A percentile compares a stretch with the other conserved stretches of the same genome.
Conservation (phyloP, 2,329 filamentous ascomycete species). For the Capronia americana region DNA sequence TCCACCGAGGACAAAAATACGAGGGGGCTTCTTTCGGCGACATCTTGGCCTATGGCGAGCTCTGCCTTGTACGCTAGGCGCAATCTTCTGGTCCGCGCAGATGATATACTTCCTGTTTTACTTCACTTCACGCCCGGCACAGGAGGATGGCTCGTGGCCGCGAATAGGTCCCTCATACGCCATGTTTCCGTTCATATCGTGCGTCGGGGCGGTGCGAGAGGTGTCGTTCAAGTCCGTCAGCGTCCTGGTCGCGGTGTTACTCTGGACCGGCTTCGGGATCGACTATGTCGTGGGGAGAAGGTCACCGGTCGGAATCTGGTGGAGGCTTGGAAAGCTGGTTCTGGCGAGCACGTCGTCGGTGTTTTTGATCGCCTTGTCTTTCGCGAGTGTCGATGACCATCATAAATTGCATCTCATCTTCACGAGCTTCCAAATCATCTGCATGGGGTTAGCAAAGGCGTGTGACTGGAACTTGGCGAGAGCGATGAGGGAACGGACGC, state of each 20-base stretch:
- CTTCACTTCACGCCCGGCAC: constrained; percentile 15
- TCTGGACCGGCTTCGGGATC: constrained; percentile 21
- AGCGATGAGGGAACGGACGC: constrained; percentile 14
- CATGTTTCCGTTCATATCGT: constrained; percentile 21
- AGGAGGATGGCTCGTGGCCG: constrained; percentile 18
- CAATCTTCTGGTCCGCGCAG: constrained; percentile 15
- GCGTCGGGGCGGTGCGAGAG: constrained; percentile 16
- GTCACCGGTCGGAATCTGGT: constrained; percentile 13
- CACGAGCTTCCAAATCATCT: constrained; percentile 21
- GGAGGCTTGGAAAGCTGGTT: constrained; percentile 10
- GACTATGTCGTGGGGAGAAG: constrained; percentile 13
- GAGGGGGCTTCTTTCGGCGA: constrained; percentile 12
- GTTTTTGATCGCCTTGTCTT: constrained; percentile 19
- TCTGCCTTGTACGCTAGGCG: constrained; percentile 8
- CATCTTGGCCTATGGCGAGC: constrained; percentile 16
- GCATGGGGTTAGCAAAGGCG: constrained; percentile 17
- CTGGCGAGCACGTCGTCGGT: constrained; percentile 10
- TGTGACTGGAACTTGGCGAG: constrained; percentile 19
- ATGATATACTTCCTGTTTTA: constrained; percentile 25
- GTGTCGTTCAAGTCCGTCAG: constrained; percentile 11
- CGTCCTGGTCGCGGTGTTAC: constrained; percentile 14
- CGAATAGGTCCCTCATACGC: constrained; percentile 16
- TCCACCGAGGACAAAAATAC: not conserved
- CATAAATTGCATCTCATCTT: constrained; percentile 21
- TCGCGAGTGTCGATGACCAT: constrained; percentile 10